Base-by-base conservation (phyloP, 371 early-diverging fungal species). In the Mucor irregularis region DNA sequence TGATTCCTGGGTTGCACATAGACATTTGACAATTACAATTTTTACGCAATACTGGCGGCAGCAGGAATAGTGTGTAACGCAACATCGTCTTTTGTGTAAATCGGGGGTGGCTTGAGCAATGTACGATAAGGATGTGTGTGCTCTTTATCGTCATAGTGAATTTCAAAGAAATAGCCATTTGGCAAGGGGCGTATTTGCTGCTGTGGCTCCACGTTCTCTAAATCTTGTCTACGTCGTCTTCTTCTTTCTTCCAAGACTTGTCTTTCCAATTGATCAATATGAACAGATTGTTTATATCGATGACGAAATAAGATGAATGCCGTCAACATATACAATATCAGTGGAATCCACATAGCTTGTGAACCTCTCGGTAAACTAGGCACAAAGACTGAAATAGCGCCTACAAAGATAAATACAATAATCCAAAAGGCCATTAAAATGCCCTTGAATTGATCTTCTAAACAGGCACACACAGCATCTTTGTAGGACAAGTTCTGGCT, bases 41-140 rank as follows among this genome's bases (percentile, higher is more conserved):
- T 30, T 49, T 22, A 0, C 14, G 31, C 16, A 21, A 31, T 1
- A 29, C 33, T 3, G 48, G 48, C 21, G 48, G 48, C 7, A 31
- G 45, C n/a, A 59, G 64, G n/a, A n/a, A n/a, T n/a, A n/a, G n/a
- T n/a, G n/a, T n/a, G n/a, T n/a, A n/a, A n/a, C n/a, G n/a, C n/a
- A n/a, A n/a, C n/a, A n/a, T n/a, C n/a, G n/a, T n/a, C n/a, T n/a
- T n/a, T n/a, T n/a, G 35, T 34, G 13, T 34, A 34, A 9, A 34
- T 34, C 10, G 35, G 35, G 10, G 35, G 35, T 34, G 35, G 35
- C n/a, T 34, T 34, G 22, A 64, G 33, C 19, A 64, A 43, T 2
- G 64, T 64, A 19, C 49, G 45, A 9, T 59, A 45, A 11, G 64
- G 64, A 49, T 64, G 64, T 4, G 37, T 31, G n/a, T 64, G 64